These are phyloP conservation scores for Drechmeria coniospora DNA, from an alignment of 2,329 filamentous ascomycete genomes.

Conservation along the genomic window DNA sequence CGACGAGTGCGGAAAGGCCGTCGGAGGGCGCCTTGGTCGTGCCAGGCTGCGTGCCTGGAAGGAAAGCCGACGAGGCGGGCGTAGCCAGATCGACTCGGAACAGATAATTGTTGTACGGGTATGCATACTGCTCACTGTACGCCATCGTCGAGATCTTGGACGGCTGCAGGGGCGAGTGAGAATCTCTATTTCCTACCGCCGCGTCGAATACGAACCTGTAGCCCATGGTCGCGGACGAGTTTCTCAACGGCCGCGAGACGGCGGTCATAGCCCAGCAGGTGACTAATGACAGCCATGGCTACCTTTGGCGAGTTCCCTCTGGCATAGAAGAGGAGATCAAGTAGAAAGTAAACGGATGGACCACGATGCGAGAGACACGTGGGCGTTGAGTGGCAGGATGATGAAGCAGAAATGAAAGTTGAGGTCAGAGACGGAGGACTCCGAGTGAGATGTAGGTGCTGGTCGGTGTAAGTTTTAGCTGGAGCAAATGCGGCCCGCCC, in stretches of 20 bases:
- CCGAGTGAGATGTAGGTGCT: no score
- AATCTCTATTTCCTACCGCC: background rate
- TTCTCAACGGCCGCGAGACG: constrained; percentile 5
- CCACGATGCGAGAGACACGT: no score
- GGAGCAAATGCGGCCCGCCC: no score
- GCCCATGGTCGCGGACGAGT: constrained; percentile 4
- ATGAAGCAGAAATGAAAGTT: no score
- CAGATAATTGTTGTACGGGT: constrained; percentile 12
- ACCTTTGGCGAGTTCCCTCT: background rate
- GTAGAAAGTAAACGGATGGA: no score
- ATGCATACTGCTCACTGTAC: constrained; percentile 7
- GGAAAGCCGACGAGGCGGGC: constrained; percentile 4
- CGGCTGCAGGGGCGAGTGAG: constrained; percentile 1
- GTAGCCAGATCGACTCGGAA: constrained; percentile 8
- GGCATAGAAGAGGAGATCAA: no score
- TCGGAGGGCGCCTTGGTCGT: constrained; percentile 3
- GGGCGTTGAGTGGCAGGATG: no score
- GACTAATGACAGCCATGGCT: constrained; percentile 2
- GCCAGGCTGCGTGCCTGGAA: constrained; percentile 6
- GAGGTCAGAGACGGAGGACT: no score
- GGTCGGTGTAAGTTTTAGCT: no score
- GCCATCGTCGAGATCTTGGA: constrained; percentile 7
- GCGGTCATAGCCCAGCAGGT: constrained; percentile 6
- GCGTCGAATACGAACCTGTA: constrained; percentile 2
- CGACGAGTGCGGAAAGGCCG: constrained; percentile 6